Conservation (phyloP, 2,329 filamentous ascomycete genomes). For the Didymellaceae sp. region DNA sequence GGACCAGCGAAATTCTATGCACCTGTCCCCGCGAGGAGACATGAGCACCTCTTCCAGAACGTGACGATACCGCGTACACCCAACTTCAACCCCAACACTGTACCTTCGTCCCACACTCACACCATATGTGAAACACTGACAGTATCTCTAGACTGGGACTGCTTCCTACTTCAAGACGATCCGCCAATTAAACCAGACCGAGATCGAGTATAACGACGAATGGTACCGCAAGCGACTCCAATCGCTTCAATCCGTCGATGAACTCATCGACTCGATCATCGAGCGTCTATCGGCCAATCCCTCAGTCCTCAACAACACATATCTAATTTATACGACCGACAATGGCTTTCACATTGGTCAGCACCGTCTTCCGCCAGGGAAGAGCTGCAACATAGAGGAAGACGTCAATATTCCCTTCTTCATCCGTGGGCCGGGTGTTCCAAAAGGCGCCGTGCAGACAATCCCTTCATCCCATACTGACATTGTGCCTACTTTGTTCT, state of each 20-base stretch:
- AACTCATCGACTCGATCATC: slow-evolving; percentile 58
- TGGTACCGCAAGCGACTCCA: slow-evolving; percentile 60
- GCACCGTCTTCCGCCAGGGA: slow-evolving; percentile 51
- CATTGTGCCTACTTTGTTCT: slow-evolving; percentile 50
- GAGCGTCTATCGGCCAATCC: slow-evolving; percentile 49
- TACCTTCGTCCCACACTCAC: slow-evolving; percentile 8
- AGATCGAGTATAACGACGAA: slow-evolving; percentile 60
- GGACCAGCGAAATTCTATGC: slow-evolving; percentile 48
- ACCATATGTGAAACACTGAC: too few species aligned
- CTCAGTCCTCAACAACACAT: slow-evolving; percentile 56
- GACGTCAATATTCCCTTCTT: slow-evolving; percentile 53
- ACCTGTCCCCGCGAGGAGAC: slow-evolving; percentile 67
- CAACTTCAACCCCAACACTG: slow-evolving; percentile 69
- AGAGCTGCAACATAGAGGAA: slow-evolving; percentile 50
- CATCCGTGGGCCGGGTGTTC: slow-evolving; percentile 49
- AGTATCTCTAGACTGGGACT: slow-evolving; percentile 16
- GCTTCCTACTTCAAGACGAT: slow-evolving; percentile 31
- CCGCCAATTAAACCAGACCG: slow-evolving; percentile 52
- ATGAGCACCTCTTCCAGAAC: slow-evolving; percentile 67
- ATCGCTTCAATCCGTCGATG: slow-evolving; percentile 61
- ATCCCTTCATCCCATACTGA: slow-evolving; percentile 49
- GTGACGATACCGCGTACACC: slow-evolving; percentile 65
- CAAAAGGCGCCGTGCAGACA: slow-evolving; percentile 29
- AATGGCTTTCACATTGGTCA: slow-evolving; percentile 53
- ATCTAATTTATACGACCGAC: slow-evolving; percentile 51